Percentiles rank a stretch among this genome's conserved stretches.
These are phyloP conservation scores for Mortierella sp. DNA, from an alignment of 371 early-diverging fungal genomes.

Conservation along the genomic window DNA sequence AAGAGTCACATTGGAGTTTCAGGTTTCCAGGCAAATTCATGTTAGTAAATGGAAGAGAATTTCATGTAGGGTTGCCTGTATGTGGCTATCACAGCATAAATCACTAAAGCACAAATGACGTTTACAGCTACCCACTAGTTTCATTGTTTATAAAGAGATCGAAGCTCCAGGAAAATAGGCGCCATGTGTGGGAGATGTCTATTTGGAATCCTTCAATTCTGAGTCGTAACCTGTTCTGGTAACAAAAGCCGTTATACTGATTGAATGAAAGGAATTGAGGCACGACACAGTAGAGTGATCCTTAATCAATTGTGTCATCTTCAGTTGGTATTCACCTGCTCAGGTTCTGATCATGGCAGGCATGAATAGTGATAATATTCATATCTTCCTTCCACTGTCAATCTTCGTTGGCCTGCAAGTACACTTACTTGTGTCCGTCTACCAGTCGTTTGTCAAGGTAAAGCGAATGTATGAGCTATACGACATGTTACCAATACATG, in stretches of 20 bases:
- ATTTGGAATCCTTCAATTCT: constrained; percentile 53
- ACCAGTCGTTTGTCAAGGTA: constrained; percentile 50
- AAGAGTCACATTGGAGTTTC: constrained; percentile 33
- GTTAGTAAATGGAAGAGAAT: constrained; percentile 12
- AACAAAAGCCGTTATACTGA: not conserved
- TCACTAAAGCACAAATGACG: not conserved
- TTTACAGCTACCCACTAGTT: constrained; percentile 26
- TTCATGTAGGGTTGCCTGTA: not conserved
- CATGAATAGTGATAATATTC: constrained; percentile 39
- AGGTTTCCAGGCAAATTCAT: constrained; percentile 36
- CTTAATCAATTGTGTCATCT: not conserved
- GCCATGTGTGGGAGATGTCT: constrained; percentile 48
- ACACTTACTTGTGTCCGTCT: constrained; percentile 33
- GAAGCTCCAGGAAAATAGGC: constrained; percentile 21
- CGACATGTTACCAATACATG: not conserved
- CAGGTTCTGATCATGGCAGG: constrained; percentile 45
- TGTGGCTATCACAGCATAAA: not conserved
- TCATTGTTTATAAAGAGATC: constrained; percentile 20
- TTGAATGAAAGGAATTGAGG: not conserved
- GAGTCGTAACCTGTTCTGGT: constrained; percentile 55
- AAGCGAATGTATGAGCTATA: too few species aligned
- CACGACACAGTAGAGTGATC: not conserved
- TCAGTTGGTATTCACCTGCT: constrained; percentile 55
- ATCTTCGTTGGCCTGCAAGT: constrained; percentile 37
- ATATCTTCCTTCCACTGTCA: constrained; percentile 41